Conservation (phyloP, 257 asterid genomes). For the Ajuga chamaepitys region DNA sequence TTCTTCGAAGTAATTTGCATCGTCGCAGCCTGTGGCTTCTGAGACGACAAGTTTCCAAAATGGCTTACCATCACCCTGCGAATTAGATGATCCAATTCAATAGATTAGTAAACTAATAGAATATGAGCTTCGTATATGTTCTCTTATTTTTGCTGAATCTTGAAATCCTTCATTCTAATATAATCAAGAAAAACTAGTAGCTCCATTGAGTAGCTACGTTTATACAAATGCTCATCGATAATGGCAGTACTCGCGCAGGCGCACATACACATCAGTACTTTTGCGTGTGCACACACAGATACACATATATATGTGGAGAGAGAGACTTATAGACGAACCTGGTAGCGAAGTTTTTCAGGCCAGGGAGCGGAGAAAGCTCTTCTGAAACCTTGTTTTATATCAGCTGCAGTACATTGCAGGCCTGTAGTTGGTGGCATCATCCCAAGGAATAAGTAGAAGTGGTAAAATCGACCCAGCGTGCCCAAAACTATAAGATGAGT, state of each 20-base stretch:
- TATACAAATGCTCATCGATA: not conserved
- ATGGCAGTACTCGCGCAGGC: too few relatives aligned
- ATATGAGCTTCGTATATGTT: not conserved
- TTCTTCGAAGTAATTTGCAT: constrained; percentile 67
- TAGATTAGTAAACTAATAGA: not conserved
- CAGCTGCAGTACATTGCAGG: constrained; percentile 47
- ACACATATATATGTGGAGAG: not conserved
- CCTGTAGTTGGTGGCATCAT: constrained; percentile 42
- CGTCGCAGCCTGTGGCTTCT: constrained; percentile 81
- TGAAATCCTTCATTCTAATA: not conserved
- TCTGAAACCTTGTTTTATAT: constrained; percentile 80
- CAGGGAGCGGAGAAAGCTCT: constrained; percentile 87
- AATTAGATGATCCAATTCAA: constrained; percentile 1
- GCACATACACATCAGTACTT: too few relatives aligned
- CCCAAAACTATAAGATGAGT: too few relatives aligned
- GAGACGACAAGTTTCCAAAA: constrained; percentile 88
- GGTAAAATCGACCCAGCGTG: too few relatives aligned
- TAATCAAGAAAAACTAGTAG: not conserved
- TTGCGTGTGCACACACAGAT: too few relatives aligned
- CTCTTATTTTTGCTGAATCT: not conserved
- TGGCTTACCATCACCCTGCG: constrained; percentile 88
- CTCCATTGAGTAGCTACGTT: not conserved
- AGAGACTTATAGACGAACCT: constrained; percentile 36
- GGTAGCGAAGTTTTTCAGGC: constrained; percentile 90
- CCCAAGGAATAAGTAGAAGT: too few relatives aligned